A percentile compares a stretch with the other conserved stretches of the same genome.
Conservation (phyloP, 352 stramenopile genomes). For the Albugo laibachii region DNA sequence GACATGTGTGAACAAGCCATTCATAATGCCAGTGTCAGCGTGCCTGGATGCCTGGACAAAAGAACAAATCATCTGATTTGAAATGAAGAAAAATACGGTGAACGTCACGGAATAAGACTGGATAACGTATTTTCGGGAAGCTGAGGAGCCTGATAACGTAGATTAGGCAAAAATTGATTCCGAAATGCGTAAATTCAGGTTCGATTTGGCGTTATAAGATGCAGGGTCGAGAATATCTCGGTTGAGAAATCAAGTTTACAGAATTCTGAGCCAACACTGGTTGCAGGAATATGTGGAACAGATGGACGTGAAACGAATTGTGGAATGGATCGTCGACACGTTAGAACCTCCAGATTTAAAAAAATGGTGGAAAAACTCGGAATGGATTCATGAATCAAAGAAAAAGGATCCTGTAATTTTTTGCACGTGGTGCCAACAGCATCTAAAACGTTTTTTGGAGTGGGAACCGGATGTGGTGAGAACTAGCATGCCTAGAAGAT, state of each 20-base stretch:
- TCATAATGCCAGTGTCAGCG: neutral
- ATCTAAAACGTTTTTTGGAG: too few species aligned
- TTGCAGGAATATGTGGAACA: neutral
- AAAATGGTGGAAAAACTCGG: too few species aligned
- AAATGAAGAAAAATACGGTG: neutral
- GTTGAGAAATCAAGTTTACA: neutral
- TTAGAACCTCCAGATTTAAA: neutral
- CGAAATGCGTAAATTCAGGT: neutral
- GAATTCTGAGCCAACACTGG: neutral
- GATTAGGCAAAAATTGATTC: neutral
- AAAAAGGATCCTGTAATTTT: too few species aligned
- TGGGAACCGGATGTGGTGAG: too few species aligned
- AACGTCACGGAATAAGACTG: neutral
- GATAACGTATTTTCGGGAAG: neutral
- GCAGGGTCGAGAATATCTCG: neutral
- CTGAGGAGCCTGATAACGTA: neutral
- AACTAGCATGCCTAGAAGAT: too few species aligned
- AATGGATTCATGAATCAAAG: too few species aligned
- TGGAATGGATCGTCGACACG: neutral
- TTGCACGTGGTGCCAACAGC: too few species aligned
- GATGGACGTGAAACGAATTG: neutral
- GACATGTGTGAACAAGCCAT: neutral
- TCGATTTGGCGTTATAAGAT: neutral
- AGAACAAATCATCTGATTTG: neutral
- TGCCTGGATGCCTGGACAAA: neutral